A percentile compares a stretch with the other conserved stretches of the same genome.
Conservation (phyloP, 2,329 filamentous ascomycete species). For the Pseudocercospora pini-densiflorae region DNA sequence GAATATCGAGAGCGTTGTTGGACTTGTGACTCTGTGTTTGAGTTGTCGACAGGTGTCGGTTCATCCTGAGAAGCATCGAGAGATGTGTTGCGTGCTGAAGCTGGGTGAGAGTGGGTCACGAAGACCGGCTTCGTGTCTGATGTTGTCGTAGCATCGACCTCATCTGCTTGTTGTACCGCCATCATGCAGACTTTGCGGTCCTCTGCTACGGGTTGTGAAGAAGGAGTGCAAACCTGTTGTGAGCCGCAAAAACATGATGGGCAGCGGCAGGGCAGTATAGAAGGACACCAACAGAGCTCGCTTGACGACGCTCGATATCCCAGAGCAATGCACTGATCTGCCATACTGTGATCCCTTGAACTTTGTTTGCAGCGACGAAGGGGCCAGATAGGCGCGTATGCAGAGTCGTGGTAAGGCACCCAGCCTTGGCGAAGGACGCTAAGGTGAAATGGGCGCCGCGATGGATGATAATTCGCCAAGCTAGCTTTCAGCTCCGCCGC, state of each 20-base stretch:
- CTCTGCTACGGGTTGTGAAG: background rate
- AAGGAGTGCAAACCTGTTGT: background rate
- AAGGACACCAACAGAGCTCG: background rate
- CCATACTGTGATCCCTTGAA: conserved; percentile 1
- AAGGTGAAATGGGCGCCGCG: background rate
- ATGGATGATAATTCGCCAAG: background rate
- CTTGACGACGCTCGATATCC: background rate
- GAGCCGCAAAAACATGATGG: background rate
- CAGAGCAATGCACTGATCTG: background rate
- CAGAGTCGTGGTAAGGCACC: background rate
- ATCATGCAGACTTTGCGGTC: background rate
- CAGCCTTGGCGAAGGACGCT: background rate
- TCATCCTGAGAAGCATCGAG: background rate
- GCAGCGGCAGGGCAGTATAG: background rate
- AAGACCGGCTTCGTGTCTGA: background rate
- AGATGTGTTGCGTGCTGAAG: background rate
- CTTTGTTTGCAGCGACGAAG: background rate
- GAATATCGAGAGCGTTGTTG: background rate
- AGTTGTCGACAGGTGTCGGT: background rate
- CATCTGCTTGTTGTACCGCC: background rate
- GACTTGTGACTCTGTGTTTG: background rate
- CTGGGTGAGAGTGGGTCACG: background rate
- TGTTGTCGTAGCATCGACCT: background rate
- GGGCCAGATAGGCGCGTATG: background rate
- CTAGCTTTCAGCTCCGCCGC: conserved; percentile 4